Percentiles rank a stretch among this genome's conserved stretches.
phyloP scores from a whole-genome alignment of 2,329 filamentous ascomycete species.

The Paecilomyces formosus region DNA sequence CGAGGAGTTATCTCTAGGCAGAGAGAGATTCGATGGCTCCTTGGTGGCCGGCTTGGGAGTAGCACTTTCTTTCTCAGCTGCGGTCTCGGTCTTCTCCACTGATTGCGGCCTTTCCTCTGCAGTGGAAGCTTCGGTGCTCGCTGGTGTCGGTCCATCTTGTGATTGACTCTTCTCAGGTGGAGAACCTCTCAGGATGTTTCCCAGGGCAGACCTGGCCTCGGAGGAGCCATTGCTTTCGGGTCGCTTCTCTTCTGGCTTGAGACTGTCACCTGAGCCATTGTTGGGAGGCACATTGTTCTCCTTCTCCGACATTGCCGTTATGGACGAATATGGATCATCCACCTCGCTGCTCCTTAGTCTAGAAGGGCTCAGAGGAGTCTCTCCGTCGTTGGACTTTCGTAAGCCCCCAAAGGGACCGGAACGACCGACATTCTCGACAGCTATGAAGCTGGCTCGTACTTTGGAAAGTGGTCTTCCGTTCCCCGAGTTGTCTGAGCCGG shows the following conservation, averaged over 20 bases:
- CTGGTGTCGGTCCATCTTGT: neutral
- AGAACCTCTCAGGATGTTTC: neutral
- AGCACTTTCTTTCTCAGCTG: conserved; percentile 11
- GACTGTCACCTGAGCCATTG: conserved; percentile 11
- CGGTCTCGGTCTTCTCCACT: conserved; percentile 2
- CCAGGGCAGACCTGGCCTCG: neutral
- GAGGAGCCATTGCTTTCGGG: neutral
- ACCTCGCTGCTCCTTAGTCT: conserved; percentile 23
- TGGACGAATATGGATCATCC: conserved; percentile 21
- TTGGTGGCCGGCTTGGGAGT: conserved; percentile 19
- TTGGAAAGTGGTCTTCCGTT: conserved; percentile 59
- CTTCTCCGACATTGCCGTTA: conserved; percentile 10
- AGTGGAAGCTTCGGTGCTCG: neutral
- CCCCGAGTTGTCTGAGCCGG: conserved; percentile 34
- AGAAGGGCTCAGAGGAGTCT: conserved; percentile 21
- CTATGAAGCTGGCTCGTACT: conserved; percentile 67
- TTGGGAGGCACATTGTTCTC: conserved; percentile 19
- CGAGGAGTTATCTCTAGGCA: conserved; percentile 16
- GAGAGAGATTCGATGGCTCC: conserved; percentile 23
- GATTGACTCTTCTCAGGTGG: neutral
- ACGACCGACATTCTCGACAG: conserved; percentile 51
- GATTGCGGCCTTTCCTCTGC: conserved; percentile 4
- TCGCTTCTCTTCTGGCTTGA: conserved; percentile 1
- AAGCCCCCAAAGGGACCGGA: conserved; percentile 35
- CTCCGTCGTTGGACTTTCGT: conserved; percentile 31